Evolutionary conservation across 2,329 filamentous ascomycete species (phyloP), one percentile per base, ranked within the genome.

Genomic region (Aspergillus sp.): DNA sequence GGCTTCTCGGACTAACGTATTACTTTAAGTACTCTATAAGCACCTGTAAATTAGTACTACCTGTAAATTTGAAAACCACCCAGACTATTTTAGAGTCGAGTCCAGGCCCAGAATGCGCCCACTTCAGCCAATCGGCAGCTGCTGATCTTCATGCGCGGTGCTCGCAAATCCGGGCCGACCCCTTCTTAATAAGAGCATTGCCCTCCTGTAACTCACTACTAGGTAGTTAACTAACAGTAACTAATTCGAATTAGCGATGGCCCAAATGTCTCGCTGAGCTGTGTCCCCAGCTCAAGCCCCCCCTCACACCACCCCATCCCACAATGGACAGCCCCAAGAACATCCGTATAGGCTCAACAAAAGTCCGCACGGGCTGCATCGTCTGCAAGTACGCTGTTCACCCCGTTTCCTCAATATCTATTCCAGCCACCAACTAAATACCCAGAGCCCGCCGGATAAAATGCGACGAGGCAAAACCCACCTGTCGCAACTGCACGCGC

Each of bases 391-490:
- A 42, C 12, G 52, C 13, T 8, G 7, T 13, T 4, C 4, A 3
- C 15, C 20, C 4, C n/a, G n/a, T 24, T n/a, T 15, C 24, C 15
- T 11, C 2, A 15, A 12, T 20, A 4, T n/a, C 12, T 11, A 3
- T 3, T n/a, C 13, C 34, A 34, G 8, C 22, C 26, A 17, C 6
- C 5, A 11, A 45, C 26, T 55, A 9, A 48, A 30, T 3, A 1
- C 5, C n/a, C 39, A 60, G 58, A 47, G 8, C 43, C 17, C 58
- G 58, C 24, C 52, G 52, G 3, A 18, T 60, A 15, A 58, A 60
- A 51, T 60, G 58, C 48, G 58, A 60, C 39, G 56, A 60, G 47
- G 22, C 30, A 22, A 50, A 47, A 26, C 56, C 58, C 4, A n/a
- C 4, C n/a, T 60, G 58, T n/a, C 56, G 41, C 12, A 56, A 56